Conservation (phyloP, 306 rosid genomes). For the Rosa chinensis region DNA sequence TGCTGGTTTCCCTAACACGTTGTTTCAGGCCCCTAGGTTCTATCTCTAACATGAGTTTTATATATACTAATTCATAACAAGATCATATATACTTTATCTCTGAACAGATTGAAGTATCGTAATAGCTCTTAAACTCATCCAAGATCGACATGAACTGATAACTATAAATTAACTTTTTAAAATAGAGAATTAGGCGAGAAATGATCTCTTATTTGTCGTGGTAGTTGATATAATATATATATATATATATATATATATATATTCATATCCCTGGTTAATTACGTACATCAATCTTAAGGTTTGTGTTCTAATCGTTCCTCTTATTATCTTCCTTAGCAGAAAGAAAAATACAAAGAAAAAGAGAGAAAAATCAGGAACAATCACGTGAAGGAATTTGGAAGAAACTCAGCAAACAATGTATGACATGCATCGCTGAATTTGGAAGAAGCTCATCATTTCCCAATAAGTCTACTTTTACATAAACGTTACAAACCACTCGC, state of each 20-base stretch:
- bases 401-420: background rate
- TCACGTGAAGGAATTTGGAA: background rate
- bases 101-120: background rate
- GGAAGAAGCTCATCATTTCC: background rate
- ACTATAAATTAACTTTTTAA: no score
- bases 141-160: no score
- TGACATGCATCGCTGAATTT: background rate
- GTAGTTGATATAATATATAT: no score
- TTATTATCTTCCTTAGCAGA: no score
- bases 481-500: background rate
- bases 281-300: no score
- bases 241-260: no score
- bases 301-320: no score
- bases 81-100: background rate
- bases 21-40: background rate
- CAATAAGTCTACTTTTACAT: background rate
- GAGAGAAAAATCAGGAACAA: background rate
- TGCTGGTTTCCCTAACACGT: slow-evolving; percentile 12
- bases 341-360: no score
- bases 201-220: no score
- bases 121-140: no score
- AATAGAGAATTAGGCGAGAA: no score
- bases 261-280: no score
- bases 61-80: background rate
- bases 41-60: background rate